Conservation (phyloP, 306 rosid genomes). For the Citrullus mucosospermus region DNA sequence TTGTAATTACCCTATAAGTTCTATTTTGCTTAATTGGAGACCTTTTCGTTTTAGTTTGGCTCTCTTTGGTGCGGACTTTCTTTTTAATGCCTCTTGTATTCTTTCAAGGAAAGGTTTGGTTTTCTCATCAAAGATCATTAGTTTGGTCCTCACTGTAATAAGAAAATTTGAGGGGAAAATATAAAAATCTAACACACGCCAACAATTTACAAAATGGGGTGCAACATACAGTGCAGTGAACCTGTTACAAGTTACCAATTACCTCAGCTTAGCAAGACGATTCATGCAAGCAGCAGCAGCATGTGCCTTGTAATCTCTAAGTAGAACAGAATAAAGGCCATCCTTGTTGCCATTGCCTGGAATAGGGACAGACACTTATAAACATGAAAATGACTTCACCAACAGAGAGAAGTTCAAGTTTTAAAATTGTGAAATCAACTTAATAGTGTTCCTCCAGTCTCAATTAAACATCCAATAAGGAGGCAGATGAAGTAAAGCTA, state of each 20-base stretch:
- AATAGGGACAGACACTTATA: conserved; percentile 2
- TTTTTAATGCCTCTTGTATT: not conserved
- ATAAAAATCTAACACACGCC: not conserved
- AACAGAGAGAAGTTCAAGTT: not conserved
- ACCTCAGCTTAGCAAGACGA: conserved; percentile 93
- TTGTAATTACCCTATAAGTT: not conserved
- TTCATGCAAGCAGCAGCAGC: conserved; percentile 97
- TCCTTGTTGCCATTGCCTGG: conserved; percentile 93
- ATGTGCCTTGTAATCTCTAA: conserved; percentile 82
- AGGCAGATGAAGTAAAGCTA: not conserved
- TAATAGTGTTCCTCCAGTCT: not conserved
- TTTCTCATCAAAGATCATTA: not conserved
- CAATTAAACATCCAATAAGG: not conserved
- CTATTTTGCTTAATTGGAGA: not conserved
- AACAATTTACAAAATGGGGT: conserved; percentile 2
- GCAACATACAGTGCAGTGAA: conserved; percentile 7
- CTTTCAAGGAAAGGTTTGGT: not conserved
- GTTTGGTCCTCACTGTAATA: not conserved
- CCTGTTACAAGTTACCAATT: not conserved
- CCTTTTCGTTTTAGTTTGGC: not conserved
- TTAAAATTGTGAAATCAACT: not conserved
- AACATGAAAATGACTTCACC: not conserved
- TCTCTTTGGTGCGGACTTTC: not conserved
- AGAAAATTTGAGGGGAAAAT: not conserved
- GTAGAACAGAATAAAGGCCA: conserved; percentile 81